Base-by-base conservation (phyloP, 176 grass and related monocot species). In the Areca catechu region DNA sequence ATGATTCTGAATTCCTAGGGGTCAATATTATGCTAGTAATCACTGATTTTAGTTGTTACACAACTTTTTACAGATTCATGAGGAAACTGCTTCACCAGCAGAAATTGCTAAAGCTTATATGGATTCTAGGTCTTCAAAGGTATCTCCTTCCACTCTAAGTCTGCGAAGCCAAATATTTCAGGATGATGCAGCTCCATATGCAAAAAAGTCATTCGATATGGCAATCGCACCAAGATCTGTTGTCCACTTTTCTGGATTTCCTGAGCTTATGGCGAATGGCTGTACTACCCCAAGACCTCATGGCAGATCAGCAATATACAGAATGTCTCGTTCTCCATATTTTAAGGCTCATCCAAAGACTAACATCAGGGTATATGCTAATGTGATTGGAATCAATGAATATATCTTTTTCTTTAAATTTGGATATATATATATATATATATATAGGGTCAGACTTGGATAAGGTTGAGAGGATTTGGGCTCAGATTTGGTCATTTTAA, bases 101-200 rank as follows among this genome's bases (percentile, higher is more conserved):
- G 82, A 90, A 27, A 71, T 90, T 22, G 87, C 82, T 0, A 90
- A 85, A 58, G 68, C 80, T 74, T 82, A 74, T 67, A 90, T 90
- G 87, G 75, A 60, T 70, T 70, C 78, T 48, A 76, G 60, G 29
- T 61, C 63, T 79, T 69, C 16, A 1, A 78, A 47, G 57, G 74
- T 71, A 57, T 62, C 63, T 51, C 75, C 59, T 48, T 51, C 72
- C 3, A 65, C 51, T 22, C 21, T 50, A 66, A 76, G 55, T 66
- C 50, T 78, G 55, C 47, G 49, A 53, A 85, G 68, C 15, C 78
- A 56, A 54, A 25, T 82, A 17, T 69, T 85, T 66, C 56, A 37
- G 25, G 60, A 79, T 29, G 62, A 75, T 52, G 72, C 63, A 43
- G 75, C 77, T 68, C 37, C 59, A 76, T 73, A 72, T 79, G 76